Base-by-base conservation (phyloP, 352 stramenopile genomes). In the Globisporangium orthogonon region DNA sequence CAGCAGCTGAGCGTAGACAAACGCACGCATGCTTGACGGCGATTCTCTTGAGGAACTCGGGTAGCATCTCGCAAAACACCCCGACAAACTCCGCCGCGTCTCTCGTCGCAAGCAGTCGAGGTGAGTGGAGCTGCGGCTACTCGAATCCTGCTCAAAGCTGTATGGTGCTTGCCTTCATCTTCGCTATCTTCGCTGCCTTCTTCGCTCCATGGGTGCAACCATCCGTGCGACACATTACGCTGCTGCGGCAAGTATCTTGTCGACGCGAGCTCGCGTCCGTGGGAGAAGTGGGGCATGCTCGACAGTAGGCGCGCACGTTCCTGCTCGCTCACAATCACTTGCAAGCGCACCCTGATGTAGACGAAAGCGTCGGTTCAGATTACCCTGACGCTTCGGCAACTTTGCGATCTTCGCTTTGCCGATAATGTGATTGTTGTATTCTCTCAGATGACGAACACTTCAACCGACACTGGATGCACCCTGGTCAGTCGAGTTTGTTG, bases 121-220 rank as follows among this genome's bases (percentile, higher is more conserved):
- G 5, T 30, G 9, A 7, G 43, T n/a, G 17, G 6, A 14, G 43
- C 5, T 23, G n/a, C 15, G 43, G 35, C 11, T 23, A 18, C 39
- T 50, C 37, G 1, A 17, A 48, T 3, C 43, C 17, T 23, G 4
- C 4, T 23, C 31, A 11, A 17, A 10, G 7, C 50, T 37, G 40
- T 14, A 10, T n/a, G 45, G 29, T 11, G 14, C 35, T 14, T 41
- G 7, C 14, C 35, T 11, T 41, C 35, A 11, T 10, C 17, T 15
- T 39, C 29, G 23, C 23, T 23, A 14, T 49, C 43, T 33, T 7
- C 50, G n/a, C 33, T 44, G 9, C 44, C 39, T 18, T 56, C 48
- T 50, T 56, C 56, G 45, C 37, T 41, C 47, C 39, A 54, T 7
- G 56, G 18, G 15, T 18, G 47, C 10, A 61, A 17, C 33, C 45